Conservation (phyloP, 805 yeast genomes). For the Candida anglica region DNA sequence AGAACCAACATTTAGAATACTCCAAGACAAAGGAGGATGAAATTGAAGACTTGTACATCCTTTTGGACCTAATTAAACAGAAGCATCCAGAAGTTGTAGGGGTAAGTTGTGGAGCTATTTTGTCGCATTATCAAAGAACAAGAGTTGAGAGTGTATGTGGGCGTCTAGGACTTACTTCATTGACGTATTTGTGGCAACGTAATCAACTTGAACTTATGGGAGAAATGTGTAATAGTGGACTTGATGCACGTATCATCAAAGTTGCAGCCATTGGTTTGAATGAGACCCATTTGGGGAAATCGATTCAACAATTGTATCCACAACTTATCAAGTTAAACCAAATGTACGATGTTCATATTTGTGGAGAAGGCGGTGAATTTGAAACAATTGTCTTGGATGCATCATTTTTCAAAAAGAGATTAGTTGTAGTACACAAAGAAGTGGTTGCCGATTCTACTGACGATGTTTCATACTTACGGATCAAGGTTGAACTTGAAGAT, state of each 20-base stretch:
- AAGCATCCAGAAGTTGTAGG: slow-evolving; percentile 73
- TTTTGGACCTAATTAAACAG: slow-evolving; percentile 46
- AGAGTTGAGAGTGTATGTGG: slow-evolving; percentile 89
- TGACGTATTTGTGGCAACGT: slow-evolving; percentile 89
- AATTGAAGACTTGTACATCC: slow-evolving; percentile 70
- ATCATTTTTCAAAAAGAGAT: slow-evolving; percentile 64
- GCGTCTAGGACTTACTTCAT: slow-evolving; percentile 60
- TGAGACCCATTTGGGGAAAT: slow-evolving; percentile 61
- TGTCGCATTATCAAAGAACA: slow-evolving; percentile 92
- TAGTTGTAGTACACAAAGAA: slow-evolving; percentile 38
- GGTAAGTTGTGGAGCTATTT: slow-evolving; percentile 93
- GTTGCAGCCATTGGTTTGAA: slow-evolving; percentile 90
- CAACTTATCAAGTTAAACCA: slow-evolving; percentile 52
- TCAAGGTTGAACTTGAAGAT: slow-evolving; percentile 47
- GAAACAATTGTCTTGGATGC: slow-evolving; percentile 91
- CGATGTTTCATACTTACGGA: slow-evolving; percentile 65
- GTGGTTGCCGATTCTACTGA: slow-evolving; percentile 50
- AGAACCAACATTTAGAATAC: slow-evolving; percentile 68
- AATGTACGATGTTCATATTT: slow-evolving; percentile 79
- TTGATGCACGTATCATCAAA: slow-evolving; percentile 83
- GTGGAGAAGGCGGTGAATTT: slow-evolving; percentile 99
- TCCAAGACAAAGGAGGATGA: slow-evolving; percentile 69
- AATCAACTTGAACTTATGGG: slow-evolving; percentile 74
- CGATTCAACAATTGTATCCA: slow-evolving; percentile 60
- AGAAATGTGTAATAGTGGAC: slow-evolving; percentile 66